Conservation (phyloP, 306 rosid species). For the Gastrolobium villosum region DNA sequence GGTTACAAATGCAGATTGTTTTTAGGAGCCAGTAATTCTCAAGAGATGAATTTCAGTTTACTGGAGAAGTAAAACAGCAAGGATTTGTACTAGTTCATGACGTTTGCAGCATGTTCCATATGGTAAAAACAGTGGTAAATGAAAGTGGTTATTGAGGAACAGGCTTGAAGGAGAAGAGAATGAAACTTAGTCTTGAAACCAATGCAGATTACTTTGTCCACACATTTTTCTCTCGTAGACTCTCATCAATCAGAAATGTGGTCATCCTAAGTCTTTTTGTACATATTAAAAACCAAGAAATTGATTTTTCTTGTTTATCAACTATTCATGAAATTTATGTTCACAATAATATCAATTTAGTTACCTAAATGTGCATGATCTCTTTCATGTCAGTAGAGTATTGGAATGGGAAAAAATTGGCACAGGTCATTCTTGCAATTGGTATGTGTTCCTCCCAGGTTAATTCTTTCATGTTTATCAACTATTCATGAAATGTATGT, state of each 20-base stretch:
- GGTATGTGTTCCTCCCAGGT: background rate
- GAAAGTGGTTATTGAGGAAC: background rate
- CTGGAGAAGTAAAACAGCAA: conserved; percentile 4
- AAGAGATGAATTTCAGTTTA: conserved; percentile 21
- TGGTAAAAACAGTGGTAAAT: conserved; percentile 4
- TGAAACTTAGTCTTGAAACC: conserved; percentile 32
- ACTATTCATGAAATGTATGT: conserved; percentile 7
- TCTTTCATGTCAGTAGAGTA: conserved; percentile 1
- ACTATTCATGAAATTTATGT: conserved; percentile 2
- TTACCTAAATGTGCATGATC: conserved; percentile 17
- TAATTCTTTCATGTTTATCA: conserved; percentile 22
- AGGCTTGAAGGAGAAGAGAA: conserved; percentile 37
- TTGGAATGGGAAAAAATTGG: background rate
- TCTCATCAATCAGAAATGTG: conserved; percentile 15
- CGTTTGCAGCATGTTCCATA: background rate
- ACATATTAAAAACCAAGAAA: conserved; percentile 25
- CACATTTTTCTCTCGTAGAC: background rate
- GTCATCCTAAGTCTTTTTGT: conserved; percentile 30
- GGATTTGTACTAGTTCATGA: conserved; percentile 30
- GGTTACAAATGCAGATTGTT: background rate
- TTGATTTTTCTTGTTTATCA: conserved; percentile 12
- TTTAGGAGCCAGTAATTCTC: background rate
- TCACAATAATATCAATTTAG: conserved; percentile 12
- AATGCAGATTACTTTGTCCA: conserved; percentile 17
- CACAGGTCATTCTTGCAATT: conserved; percentile 17